Evolutionary conservation across 2,329 filamentous ascomycete genomes (phyloP).

Genomic region (Verticillium longisporum): DNA sequence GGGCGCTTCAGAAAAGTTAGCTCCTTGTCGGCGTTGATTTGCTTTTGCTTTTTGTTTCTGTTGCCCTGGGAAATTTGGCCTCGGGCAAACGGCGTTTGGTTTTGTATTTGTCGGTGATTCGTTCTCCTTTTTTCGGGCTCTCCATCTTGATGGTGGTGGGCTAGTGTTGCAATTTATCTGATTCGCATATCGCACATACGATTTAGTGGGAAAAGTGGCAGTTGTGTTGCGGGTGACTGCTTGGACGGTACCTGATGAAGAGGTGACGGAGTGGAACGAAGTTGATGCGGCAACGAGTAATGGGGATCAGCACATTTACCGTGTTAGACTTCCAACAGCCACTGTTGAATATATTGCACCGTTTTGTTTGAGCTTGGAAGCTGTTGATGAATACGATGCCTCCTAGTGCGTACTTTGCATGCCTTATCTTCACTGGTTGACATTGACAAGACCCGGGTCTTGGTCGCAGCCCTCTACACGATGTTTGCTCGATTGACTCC

Average conservation of each 20-base stretch:
- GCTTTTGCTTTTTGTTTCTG: background rate
- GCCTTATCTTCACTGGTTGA: no score
- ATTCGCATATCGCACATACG: background rate
- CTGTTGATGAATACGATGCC: no score
- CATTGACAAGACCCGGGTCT: no score
- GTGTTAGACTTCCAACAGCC: background rate
- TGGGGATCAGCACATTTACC: background rate
- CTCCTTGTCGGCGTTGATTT: slow-evolving; percentile 5
- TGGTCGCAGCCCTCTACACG: no score
- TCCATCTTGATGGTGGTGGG: background rate
- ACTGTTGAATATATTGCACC: background rate
- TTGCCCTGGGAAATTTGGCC: background rate
- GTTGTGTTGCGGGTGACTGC: background rate
- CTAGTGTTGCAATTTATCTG: background rate
- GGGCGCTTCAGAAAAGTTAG: slow-evolving; percentile 9
- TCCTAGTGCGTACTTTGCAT: no score
- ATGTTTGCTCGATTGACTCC: no score
- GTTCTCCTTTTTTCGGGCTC: background rate
- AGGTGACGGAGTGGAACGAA: background rate
- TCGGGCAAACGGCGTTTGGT: background rate
- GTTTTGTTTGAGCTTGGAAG: background rate
- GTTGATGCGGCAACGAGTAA: background rate
- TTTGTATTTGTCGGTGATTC: background rate
- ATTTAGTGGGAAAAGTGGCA: background rate
- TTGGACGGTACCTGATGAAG: background rate